Conservation (phyloP, 495 filamentous ascomycete genomes). For the Pseudoneurospora amorphoporcata region DNA sequence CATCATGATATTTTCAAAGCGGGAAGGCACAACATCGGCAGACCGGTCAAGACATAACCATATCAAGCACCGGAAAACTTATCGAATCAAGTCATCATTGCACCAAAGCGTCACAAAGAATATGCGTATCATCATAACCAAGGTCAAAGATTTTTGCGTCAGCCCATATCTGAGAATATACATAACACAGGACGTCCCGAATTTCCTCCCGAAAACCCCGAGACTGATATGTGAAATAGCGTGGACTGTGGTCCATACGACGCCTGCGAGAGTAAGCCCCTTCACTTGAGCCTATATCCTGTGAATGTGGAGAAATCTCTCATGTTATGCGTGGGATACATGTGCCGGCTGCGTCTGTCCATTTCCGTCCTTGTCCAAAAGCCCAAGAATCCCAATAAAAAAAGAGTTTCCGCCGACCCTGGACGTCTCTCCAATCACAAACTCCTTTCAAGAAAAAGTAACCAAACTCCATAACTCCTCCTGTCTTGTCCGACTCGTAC, state of each 20-base stretch:
- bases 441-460: not conserved
- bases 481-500: not conserved
- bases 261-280: not conserved
- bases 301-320: not conserved
- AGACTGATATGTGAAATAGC: not conserved
- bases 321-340: not conserved
- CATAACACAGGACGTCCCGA: not conserved
- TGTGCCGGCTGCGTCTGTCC: not conserved
- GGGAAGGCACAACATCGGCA: not conserved
- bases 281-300: not conserved
- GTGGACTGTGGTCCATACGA: not conserved
- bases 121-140: not conserved
- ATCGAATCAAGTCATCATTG: not conserved
- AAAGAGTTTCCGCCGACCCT: not conserved
- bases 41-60: not conserved
- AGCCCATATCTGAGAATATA: not conserved
- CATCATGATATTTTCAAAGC: not conserved
- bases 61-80: not conserved
- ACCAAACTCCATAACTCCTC: not conserved
- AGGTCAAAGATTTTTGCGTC: not conserved
- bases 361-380: not conserved
- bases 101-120: not conserved
- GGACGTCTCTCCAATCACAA: not conserved
- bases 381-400: not conserved
- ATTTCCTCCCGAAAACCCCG: not conserved